These are phyloP conservation scores for Kregervanrija delftensis DNA, from an alignment of 805 yeast species.

Conservation along the genomic window DNA sequence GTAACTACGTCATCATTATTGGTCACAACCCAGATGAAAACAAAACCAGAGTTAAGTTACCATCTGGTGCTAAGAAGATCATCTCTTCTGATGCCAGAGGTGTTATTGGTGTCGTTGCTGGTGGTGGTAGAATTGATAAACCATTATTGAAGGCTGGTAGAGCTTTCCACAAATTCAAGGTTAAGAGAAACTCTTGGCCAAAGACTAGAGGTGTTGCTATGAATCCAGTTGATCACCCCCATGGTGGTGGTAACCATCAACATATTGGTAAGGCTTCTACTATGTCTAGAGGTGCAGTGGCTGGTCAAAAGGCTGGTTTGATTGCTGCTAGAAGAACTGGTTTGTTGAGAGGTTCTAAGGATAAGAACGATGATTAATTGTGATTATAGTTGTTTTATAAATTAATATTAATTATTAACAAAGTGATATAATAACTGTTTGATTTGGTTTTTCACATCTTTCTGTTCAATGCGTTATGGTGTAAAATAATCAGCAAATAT, in stretches of 20 bases:
- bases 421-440: no score
- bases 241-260: constrained; percentile 99
- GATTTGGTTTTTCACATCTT: no score
- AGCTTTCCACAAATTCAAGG: constrained; percentile 99
- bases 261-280: constrained; percentile 99
- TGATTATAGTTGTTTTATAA: constrained; percentile 14
- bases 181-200: constrained; percentile 99
- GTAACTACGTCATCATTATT: constrained; percentile 96
- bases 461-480: no score
- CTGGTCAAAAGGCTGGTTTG: constrained; percentile 99
- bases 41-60: constrained; percentile 98
- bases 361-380: constrained; percentile 27
- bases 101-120: constrained; percentile 98
- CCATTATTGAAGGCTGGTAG: constrained; percentile 99
- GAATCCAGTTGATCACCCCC: constrained; percentile 99
- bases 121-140: constrained; percentile 99
- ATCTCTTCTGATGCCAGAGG: constrained; percentile 95
- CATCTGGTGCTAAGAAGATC: constrained; percentile 97
- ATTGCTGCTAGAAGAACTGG: constrained; percentile 99
- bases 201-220: constrained; percentile 99
- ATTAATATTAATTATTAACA: not conserved
- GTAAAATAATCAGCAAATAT: no score
- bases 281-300: constrained; percentile 96
- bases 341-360: constrained; percentile 98
- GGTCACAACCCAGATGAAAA: constrained; percentile 99